Evolutionary conservation across 1,139 yeast species (phyloP), one percentile per base, ranked within the genome.

Genomic region (Candida sp.): DNA sequence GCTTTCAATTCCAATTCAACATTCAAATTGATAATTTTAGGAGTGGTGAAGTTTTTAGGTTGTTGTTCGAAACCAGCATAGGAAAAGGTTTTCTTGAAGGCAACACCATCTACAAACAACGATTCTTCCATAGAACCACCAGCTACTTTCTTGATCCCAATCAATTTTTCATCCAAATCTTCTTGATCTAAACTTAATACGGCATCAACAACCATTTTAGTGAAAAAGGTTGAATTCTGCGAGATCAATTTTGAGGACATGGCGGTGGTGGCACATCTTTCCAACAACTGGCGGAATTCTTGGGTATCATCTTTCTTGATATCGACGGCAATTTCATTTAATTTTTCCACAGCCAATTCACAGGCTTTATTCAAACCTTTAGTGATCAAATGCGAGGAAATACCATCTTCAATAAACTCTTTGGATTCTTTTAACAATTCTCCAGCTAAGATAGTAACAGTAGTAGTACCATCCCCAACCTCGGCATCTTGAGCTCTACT

Each of bases 51-150:
- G 45, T 66, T 70, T 66, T 93, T 93, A 41, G 99, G 99, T 67
- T 95, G 99, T 71, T 93, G 99, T 67, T 93, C 99, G 64, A 93
- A 93, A 8, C 98, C 98, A 42, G 98, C 98, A 58, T 93, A 93
- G 32, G 97, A 86, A 58, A 93, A 93, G 0, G 99, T 91, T 71
- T 93, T 93, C 59, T 93, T 90, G 70, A 93, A 93, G 4, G 97
- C 99, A 47, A 95, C 98, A 58, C 99, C 99, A 56, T 87, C 81
- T 43, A 93, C 81, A 56, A 89, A 88, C 49, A 83, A 60, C 11
- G 97, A 86, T 55, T 93, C 98, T 64, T 91, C 97, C 82, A 95
- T 86, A 42, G 93, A 87, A 45, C 99, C 99, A 56, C 99, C 99
- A 11, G 97, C 81, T 42, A 93, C 90, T 66, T 89, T 91, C 66